These are phyloP conservation scores for Talaromyces borbonicus DNA, from an alignment of 495 filamentous ascomycete species.

Conservation along the genomic window DNA sequence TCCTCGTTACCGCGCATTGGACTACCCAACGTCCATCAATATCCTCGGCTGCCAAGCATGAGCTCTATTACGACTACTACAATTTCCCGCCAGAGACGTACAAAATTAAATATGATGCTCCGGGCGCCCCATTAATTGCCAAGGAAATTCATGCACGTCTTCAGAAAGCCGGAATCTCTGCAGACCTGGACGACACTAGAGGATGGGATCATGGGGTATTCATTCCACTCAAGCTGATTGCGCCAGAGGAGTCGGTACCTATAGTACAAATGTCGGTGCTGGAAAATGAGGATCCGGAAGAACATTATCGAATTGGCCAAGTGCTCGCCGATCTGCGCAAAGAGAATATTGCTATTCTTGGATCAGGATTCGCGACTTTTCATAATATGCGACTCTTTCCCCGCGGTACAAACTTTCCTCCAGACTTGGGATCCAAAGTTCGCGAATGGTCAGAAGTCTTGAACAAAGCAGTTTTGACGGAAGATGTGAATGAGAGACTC, in stretches of 20 bases:
- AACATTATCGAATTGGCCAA: conserved; percentile 6
- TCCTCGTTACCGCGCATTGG: conserved; percentile 6
- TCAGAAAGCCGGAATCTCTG: conserved; percentile 4
- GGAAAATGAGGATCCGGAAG: conserved; percentile 6
- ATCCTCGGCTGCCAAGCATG: conserved; percentile 4
- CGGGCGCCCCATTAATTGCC: background rate
- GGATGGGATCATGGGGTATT: conserved; percentile 8
- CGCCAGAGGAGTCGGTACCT: background rate
- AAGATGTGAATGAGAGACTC: background rate
- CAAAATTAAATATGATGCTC: conserved; percentile 5
- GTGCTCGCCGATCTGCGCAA: conserved; percentile 2
- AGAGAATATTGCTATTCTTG: conserved; percentile 6
- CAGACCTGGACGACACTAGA: background rate
- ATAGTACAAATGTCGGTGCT: conserved; percentile 7
- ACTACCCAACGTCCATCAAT: conserved; percentile 1
- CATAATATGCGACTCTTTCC: conserved; percentile 3
- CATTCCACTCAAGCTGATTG: conserved; percentile 4
- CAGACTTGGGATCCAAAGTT: background rate
- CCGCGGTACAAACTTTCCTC: background rate
- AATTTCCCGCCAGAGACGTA: conserved; percentile 2
- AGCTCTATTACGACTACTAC: conserved; percentile 8
- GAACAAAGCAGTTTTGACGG: conserved; percentile 5
- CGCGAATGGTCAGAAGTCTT: conserved; percentile 5
- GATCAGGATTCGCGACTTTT: conserved; percentile 6
- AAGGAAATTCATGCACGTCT: conserved; percentile 1